phyloP scores from a whole-genome alignment of 2,329 filamentous ascomycete species.

The Hymenoscyphus scutula region DNA sequence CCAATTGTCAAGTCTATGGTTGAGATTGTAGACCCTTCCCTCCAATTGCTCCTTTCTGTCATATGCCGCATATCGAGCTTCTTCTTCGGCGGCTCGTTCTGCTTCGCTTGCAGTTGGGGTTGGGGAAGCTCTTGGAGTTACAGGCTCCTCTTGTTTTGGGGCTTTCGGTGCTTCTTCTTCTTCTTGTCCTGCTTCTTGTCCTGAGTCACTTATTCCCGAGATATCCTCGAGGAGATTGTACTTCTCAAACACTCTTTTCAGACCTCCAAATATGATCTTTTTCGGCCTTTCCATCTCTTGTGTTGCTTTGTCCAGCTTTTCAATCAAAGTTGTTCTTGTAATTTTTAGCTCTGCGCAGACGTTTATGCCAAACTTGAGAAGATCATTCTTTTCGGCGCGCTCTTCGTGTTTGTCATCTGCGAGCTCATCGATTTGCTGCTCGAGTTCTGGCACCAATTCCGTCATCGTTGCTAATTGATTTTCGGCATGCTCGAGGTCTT shows the following conservation, averaged over 20 bases:
- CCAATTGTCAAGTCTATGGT: constrained; percentile 17
- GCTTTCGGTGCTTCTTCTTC: no score
- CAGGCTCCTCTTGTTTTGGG: not conserved
- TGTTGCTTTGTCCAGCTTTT: not conserved
- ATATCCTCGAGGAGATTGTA: constrained; percentile 9
- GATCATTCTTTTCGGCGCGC: not conserved
- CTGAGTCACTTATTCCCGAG: constrained; percentile 1
- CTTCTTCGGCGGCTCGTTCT: not conserved
- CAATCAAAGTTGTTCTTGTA: not conserved
- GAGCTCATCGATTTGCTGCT: not conserved
- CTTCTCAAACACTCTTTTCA: not conserved
- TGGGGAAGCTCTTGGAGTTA: not conserved
- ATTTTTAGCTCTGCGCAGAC: not conserved
- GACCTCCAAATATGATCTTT: not conserved
- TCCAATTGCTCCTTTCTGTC: constrained; percentile 6
- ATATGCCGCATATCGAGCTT: not conserved
- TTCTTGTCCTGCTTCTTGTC: not conserved
- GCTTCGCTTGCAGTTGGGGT: not conserved
- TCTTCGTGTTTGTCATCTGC: not conserved
- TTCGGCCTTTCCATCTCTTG: not conserved
- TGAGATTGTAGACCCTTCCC: constrained; percentile 5
- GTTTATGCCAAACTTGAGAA: not conserved
- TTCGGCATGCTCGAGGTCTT: not conserved
- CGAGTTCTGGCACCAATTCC: not conserved
- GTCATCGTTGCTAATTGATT: not conserved